Evolutionary conservation across 139 green algal genomes (phyloP).

Genomic region (Auxenochlorella pyrenoidosa): DNA sequence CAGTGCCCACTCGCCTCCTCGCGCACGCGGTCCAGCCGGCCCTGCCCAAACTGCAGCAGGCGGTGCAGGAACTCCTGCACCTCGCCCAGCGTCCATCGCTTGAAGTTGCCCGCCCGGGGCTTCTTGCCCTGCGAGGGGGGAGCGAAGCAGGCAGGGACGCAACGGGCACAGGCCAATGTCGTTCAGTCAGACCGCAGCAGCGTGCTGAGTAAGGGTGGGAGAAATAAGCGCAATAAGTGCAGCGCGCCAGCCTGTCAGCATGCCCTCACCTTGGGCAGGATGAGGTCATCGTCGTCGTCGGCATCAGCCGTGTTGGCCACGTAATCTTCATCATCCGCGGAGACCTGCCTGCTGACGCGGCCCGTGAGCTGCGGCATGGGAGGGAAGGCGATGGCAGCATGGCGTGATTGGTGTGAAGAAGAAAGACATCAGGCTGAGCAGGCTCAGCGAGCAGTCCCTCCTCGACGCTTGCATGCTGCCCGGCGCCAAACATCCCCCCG

Average conservation of each 20-base stretch:
- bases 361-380: background rate
- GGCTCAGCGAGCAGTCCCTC: no score
- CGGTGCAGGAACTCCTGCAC: constrained; percentile 58
- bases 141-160: background rate
- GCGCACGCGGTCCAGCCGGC: constrained; percentile 39
- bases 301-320: background rate
- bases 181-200: no score
- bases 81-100: constrained; percentile 48
- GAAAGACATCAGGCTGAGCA: background rate
- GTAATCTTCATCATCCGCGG: background rate
- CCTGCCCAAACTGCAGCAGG: constrained; percentile 58
- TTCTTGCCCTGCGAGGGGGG: constrained; percentile 4
- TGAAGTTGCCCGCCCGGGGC: background rate
- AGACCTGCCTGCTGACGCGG: background rate
- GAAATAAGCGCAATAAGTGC: no score
- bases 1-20: constrained; percentile 1
- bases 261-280: background rate
- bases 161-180: no score
- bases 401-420: background rate
- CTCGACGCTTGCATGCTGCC: no score
- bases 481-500: no score
- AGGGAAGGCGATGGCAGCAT: background rate
- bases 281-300: background rate
- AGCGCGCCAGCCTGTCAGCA: background rate
- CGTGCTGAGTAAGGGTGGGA: no score